A percentile compares a stretch with the other conserved stretches of the same genome.
These are phyloP conservation scores for Hylodesmum podocarpum DNA, from an alignment of 306 rosid species.

Conservation along the genomic window DNA sequence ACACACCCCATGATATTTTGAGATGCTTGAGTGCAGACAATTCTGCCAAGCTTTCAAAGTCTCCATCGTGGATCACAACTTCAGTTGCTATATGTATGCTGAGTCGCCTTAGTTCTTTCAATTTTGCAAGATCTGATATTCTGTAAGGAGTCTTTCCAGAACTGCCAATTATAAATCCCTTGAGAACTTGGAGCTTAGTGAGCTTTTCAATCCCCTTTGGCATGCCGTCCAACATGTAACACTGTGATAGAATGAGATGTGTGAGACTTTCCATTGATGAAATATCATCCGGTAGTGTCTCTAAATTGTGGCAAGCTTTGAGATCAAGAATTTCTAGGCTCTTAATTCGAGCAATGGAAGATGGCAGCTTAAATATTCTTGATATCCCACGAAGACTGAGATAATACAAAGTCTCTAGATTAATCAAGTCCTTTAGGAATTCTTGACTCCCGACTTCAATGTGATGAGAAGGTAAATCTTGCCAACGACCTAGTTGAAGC, in stretches of 20 bases:
- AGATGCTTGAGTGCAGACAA: not conserved
- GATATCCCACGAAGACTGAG: conserved; percentile 24
- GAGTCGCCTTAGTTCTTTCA: not conserved
- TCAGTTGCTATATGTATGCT: conserved; percentile 24
- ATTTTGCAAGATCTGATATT: not conserved
- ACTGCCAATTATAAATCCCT: conserved; percentile 37
- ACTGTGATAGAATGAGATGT: conserved; percentile 38
- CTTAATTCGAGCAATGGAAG: not conserved
- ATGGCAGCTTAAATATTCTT: not conserved
- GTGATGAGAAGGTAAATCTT: not conserved
- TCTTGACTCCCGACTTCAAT: not conserved
- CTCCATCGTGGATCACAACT: not conserved
- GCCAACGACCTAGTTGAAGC: no score
- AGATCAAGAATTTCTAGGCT: conserved; percentile 25
- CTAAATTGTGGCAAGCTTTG: conserved; percentile 28
- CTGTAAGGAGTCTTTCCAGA: not conserved
- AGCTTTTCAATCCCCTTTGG: conserved; percentile 41
- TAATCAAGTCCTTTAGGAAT: not conserved
- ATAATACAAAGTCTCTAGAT: not conserved
- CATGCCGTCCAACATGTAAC: conserved; percentile 40
- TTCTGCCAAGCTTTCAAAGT: not conserved
- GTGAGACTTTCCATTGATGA: conserved; percentile 31
- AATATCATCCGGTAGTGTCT: conserved; percentile 32
- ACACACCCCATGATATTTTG: conserved; percentile 7
- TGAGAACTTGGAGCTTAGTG: conserved; percentile 34